A percentile compares a stretch with the other conserved stretches of the same genome.
phyloP scores from a whole-genome alignment of 306 rosid genomes.

The Carpinus fangiana region DNA sequence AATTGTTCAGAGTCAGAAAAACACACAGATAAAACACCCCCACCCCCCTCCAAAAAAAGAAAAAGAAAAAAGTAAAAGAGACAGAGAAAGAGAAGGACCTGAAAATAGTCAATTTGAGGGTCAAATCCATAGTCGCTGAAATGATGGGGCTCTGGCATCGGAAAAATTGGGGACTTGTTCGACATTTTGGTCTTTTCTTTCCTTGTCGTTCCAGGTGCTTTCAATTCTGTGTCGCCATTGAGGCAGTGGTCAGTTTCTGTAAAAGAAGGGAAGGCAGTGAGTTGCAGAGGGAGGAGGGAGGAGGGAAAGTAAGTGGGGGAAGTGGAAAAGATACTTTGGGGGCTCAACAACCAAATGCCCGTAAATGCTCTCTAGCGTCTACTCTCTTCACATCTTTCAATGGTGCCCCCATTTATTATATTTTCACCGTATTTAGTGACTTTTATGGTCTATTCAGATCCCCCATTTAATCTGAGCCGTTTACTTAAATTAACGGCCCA shows the following conservation, averaged over 20 bases:
- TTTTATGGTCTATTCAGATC: too few relatives aligned
- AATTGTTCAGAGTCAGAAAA: neutral
- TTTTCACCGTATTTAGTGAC: too few relatives aligned
- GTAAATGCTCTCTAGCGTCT: constrained; percentile 30
- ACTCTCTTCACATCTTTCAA: neutral
- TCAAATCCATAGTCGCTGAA: constrained; percentile 97
- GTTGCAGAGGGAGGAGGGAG: neutral
- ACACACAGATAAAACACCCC: neutral
- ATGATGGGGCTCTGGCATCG: constrained; percentile 82
- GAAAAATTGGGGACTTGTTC: constrained; percentile 71
- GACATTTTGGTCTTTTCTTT: constrained; percentile 43
- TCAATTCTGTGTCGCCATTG: neutral
- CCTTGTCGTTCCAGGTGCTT: neutral
- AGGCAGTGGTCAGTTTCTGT: neutral
- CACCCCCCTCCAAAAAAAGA: neutral
- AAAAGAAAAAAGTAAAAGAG: constrained; percentile 9
- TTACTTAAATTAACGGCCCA: too few relatives aligned
- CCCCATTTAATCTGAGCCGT: too few relatives aligned
- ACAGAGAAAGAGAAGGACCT: constrained; percentile 40
- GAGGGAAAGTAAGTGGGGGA: neutral
- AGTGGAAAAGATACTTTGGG: constrained; percentile 15
- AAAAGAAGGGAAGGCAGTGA: neutral
- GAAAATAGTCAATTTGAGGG: constrained; percentile 86
- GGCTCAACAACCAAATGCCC: constrained; percentile 30
- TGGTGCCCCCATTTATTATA: neutral